A percentile compares a stretch with the other conserved stretches of the same genome.
phyloP scores from a whole-genome alignment of 768 basidiomycete genomes.

The Suillus subaureus region DNA sequence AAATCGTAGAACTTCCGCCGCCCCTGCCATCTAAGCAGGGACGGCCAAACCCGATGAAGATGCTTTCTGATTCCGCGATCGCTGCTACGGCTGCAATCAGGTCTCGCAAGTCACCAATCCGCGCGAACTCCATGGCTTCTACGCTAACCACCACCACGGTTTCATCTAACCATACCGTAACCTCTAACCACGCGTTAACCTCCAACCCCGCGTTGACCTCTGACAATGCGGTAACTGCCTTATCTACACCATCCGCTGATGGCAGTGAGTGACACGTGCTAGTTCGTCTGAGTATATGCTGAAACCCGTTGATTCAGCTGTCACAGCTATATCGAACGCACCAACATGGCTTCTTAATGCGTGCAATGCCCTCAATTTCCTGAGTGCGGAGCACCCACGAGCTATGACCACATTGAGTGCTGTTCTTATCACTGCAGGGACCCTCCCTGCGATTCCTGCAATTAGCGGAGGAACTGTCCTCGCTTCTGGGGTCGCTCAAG shows the following conservation, averaged over 20 bases:
- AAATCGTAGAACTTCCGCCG: slow-evolving; percentile 16
- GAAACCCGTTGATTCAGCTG: slow-evolving; percentile 25
- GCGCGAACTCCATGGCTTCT: slow-evolving; percentile 32
- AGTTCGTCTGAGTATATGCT: background rate
- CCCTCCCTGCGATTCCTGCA: slow-evolving; percentile 71
- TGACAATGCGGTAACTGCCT: background rate
- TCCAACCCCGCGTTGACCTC: background rate
- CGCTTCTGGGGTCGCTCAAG: slow-evolving; percentile 74
- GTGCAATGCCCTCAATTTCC: slow-evolving; percentile 71
- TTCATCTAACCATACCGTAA: background rate
- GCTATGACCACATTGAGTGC: slow-evolving; percentile 75
- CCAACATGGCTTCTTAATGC: slow-evolving; percentile 81
- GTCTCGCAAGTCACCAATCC: slow-evolving; percentile 30
- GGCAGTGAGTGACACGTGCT: slow-evolving; percentile 9
- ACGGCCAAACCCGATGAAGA: slow-evolving; percentile 39
- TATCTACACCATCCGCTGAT: slow-evolving; percentile 8
- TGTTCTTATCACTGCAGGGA: slow-evolving; percentile 77
- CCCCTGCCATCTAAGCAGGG: slow-evolving; percentile 31
- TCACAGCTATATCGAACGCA: slow-evolving; percentile 55
- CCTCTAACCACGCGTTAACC: background rate
- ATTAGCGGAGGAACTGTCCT: slow-evolving; percentile 72
- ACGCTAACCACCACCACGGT: slow-evolving; percentile 20
- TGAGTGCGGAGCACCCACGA: slow-evolving; percentile 75
- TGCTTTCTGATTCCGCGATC: slow-evolving; percentile 34
- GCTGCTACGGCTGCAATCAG: slow-evolving; percentile 32